phyloP scores from a whole-genome alignment of 805 yeast species.

The Saccharomycopsis sp. region DNA sequence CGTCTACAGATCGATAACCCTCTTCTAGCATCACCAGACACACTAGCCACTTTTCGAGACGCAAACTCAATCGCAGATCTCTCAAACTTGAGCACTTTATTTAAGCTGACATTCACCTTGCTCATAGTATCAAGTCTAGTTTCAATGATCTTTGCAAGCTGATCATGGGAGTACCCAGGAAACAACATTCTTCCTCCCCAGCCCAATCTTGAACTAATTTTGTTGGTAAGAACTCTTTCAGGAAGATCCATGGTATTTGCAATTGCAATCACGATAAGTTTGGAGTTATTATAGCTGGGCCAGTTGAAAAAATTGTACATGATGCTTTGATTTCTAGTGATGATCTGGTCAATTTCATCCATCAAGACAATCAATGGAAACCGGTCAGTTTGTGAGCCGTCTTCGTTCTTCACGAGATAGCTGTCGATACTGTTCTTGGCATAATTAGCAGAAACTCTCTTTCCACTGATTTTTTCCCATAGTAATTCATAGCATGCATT shows the following conservation, averaged over 20 bases:
- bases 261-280: slow-evolving; percentile 81
- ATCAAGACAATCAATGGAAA: slow-evolving; percentile 67
- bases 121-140: slow-evolving; percentile 55
- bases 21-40: slow-evolving; percentile 94
- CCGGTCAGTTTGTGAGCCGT: slow-evolving; percentile 27
- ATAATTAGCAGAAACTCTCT: slow-evolving; percentile 50
- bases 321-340: slow-evolving; percentile 72
- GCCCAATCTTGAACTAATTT: slow-evolving; percentile 88
- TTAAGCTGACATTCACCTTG: slow-evolving; percentile 29
- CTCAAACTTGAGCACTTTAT: slow-evolving; percentile 40
- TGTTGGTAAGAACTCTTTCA: slow-evolving; percentile 78
- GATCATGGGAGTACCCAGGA: slow-evolving; percentile 78
- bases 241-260: slow-evolving; percentile 98
- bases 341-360: slow-evolving; percentile 92
- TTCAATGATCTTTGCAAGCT: slow-evolving; percentile 67
- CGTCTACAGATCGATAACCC: slow-evolving; percentile 83
- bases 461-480: slow-evolving; percentile 69
- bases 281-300: slow-evolving; percentile 82
- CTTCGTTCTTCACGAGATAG: slow-evolving; percentile 43
- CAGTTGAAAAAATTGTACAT: slow-evolving; percentile 96
- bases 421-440: slow-evolving; percentile 65
- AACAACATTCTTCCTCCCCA: slow-evolving; percentile 71
- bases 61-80: slow-evolving; percentile 87
- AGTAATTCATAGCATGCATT: slow-evolving; percentile 73
- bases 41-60: slow-evolving; percentile 89